Conservation (phyloP, 257 asterid species). For the Solanum sitiens region DNA sequence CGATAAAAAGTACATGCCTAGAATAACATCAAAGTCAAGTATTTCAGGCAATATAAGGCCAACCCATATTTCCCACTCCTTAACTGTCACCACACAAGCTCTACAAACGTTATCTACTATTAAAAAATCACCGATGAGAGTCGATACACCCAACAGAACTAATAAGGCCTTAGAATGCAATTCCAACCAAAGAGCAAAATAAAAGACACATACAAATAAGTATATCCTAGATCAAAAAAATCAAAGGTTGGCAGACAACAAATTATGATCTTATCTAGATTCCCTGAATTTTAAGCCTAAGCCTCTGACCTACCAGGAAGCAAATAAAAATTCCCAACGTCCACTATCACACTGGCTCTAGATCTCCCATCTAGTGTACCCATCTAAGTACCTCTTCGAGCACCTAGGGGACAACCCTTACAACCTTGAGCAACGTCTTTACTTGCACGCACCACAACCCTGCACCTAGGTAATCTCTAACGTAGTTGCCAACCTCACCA, state of each 20-base stretch:
- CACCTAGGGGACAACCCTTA: background rate
- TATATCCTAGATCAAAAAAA: no score
- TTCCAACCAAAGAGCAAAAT: background rate
- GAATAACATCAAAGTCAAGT: background rate
- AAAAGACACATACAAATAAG: background rate
- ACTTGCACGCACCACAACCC: background rate
- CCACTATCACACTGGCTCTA: background rate
- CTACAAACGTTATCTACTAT: background rate
- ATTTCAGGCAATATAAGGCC: background rate
- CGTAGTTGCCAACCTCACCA: background rate
- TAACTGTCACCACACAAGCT: background rate
- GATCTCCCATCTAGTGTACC: background rate
- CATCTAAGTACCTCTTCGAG: background rate
- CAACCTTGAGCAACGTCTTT: background rate
- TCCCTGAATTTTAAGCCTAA: background rate
- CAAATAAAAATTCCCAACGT: background rate
- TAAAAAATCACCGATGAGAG: background rate
- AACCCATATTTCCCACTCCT: background rate
- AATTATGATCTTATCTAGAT: no score
- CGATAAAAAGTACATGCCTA: background rate
- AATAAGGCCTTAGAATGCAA: background rate
- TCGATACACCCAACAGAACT: background rate
- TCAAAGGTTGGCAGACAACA: accelerated
- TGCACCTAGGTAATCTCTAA: background rate
- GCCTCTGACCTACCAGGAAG: background rate